These are phyloP conservation scores for Coniferiporia weirii DNA, from an alignment of 1,284 basidiomycete genomes.

Conservation along the genomic window DNA sequence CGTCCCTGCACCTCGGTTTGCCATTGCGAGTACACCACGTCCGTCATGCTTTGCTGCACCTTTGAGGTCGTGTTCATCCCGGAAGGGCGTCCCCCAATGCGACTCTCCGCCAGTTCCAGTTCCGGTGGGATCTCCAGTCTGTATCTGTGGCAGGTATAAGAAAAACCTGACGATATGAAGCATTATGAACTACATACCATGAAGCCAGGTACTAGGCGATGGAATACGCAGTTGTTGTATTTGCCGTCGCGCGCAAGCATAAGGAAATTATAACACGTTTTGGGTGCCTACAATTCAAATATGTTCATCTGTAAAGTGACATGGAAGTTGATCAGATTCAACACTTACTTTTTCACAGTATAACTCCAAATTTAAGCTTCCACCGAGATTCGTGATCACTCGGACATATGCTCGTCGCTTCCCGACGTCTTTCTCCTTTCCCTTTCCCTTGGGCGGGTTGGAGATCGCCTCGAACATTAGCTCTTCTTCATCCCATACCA, in stretches of 20 bases:
- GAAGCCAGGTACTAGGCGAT: conserved; percentile 93
- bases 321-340: not conserved
- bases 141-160: conserved; percentile 48
- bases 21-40: conserved; percentile 83
- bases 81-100: conserved; percentile 94
- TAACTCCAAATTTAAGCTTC: conserved; percentile 85
- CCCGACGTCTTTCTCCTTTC: conserved; percentile 87
- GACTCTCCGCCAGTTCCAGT: conserved; percentile 92
- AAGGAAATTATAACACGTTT: conserved; percentile 97
- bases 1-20: conserved; percentile 83
- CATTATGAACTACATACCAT: conserved; percentile 58
- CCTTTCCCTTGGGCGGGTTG: conserved; percentile 70
- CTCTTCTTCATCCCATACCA: conserved; percentile 92
- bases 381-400: conserved; percentile 85
- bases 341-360: conserved; percentile 76
- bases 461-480: conserved; percentile 89
- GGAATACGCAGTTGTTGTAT: conserved; percentile 87
- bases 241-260: conserved; percentile 86
- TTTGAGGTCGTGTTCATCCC: conserved; percentile 86
- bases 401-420: conserved; percentile 89
- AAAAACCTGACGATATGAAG: not conserved
- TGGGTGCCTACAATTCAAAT: conserved; percentile 66
- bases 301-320: not conserved
- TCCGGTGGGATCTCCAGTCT: conserved; percentile 95
- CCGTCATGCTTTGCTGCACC: conserved; percentile 81